Percentiles rank a stretch among this genome's conserved stretches.
These are phyloP conservation scores for Serendipita sp. DNA, from an alignment of 768 basidiomycete genomes.

Conservation along the genomic window DNA sequence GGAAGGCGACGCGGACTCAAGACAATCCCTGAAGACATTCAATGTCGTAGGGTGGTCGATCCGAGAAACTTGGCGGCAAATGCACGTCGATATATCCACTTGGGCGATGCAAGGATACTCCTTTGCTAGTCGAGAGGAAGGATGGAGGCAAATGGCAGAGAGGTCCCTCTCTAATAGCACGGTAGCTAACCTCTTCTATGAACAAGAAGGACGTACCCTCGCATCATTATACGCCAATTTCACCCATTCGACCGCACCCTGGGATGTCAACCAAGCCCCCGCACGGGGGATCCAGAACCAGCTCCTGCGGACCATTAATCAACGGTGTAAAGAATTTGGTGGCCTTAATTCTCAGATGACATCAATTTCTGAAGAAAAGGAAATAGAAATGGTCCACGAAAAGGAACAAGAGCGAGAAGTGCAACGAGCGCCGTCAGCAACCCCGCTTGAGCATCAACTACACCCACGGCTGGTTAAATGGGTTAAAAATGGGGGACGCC, in stretches of 20 bases:
- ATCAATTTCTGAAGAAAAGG: constrained; percentile 15
- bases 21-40: constrained; percentile 7
- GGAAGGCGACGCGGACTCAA: background rate
- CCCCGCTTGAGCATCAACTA: background rate
- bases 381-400: constrained; percentile 14
- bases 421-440: no score
- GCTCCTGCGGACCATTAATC: background rate
- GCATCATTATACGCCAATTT: constrained; percentile 4
- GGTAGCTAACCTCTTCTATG: background rate
- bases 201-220: constrained; percentile 5
- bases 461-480: constrained; percentile 9
- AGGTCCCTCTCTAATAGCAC: background rate
- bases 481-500: constrained; percentile 29
- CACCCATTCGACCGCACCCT: background rate
- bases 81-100: constrained; percentile 25
- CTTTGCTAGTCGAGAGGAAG: constrained; percentile 3
- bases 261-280: no score
- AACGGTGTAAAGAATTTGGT: background rate
- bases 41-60: constrained; percentile 33
- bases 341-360: constrained; percentile 13
- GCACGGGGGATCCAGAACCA: no score
- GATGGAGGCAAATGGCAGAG: constrained; percentile 7
- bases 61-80: constrained; percentile 28
- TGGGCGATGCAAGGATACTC: constrained; percentile 27
- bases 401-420: background rate